A percentile compares a stretch with the other conserved stretches of the same genome.
phyloP scores from a whole-genome alignment of 108 stramenopile genomes.

The Skeletonema costatum region DNA sequence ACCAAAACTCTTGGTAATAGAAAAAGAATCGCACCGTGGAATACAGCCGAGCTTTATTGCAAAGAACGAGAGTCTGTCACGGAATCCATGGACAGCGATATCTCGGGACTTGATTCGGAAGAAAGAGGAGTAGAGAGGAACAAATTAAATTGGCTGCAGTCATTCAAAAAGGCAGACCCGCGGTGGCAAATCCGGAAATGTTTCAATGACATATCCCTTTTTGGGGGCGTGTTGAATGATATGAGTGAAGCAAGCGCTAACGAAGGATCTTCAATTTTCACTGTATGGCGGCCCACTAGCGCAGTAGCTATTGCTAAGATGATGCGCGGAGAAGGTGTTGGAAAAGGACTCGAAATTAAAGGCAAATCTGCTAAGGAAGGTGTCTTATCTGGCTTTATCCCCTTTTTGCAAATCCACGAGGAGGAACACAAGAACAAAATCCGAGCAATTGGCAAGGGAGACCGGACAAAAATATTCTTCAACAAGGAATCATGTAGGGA shows the following conservation, averaged over 20 bases:
- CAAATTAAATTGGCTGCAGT: conserved; percentile 26
- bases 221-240: background rate
- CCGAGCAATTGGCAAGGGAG: conserved; percentile 25
- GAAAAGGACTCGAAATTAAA: conserved; percentile 78
- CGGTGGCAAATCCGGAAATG: conserved; percentile 55
- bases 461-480: conserved; percentile 43
- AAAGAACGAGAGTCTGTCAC: conserved; percentile 1
- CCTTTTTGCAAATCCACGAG: conserved; percentile 69
- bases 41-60: background rate
- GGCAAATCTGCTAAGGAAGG: conserved; percentile 72
- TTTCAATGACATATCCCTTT: conserved; percentile 52
- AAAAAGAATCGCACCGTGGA: conserved; percentile 3
- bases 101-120: background rate
- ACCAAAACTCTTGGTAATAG: conserved; percentile 13
- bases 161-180: conserved; percentile 49
- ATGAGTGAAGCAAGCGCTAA: background rate
- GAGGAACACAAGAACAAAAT: conserved; percentile 46
- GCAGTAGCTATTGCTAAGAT: conserved; percentile 62
- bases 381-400: conserved; percentile 55
- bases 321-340: conserved; percentile 65
- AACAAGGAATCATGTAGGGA: conserved; percentile 28
- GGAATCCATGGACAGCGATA: background rate
- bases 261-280: conserved; percentile 44
- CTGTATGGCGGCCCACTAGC: conserved; percentile 74
- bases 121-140: background rate